Percentiles rank a stretch among this genome's conserved stretches.
These are phyloP conservation scores for Rhinocladiella similis DNA, from an alignment of 2,329 filamentous ascomycete genomes.

Conservation along the genomic window DNA sequence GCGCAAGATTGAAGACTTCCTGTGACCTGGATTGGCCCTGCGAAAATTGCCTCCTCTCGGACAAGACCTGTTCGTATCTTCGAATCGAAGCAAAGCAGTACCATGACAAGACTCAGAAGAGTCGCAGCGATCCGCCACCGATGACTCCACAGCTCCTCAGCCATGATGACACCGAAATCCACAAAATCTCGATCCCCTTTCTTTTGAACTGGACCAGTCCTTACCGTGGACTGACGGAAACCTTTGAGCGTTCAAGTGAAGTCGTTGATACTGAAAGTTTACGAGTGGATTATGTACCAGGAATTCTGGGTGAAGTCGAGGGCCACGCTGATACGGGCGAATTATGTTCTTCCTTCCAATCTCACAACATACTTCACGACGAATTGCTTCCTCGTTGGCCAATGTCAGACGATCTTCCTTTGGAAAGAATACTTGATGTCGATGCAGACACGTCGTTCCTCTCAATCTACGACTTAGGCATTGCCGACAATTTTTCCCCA, in stretches of 20 bases:
- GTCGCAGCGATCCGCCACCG: neutral
- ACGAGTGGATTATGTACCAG: too few relatives aligned
- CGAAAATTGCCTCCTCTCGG: constrained; percentile 6
- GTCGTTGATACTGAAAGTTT: neutral
- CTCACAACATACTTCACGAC: too few relatives aligned
- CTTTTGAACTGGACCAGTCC: constrained; percentile 8
- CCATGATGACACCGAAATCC: neutral
- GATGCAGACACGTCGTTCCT: too few relatives aligned
- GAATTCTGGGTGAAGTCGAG: neutral
- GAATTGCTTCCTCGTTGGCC: too few relatives aligned
- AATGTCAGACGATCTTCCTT: too few relatives aligned
- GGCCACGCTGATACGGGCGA: neutral
- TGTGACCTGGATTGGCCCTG: constrained; percentile 4
- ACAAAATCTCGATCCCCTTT: constrained; percentile 8
- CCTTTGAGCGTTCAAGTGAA: constrained; percentile 6
- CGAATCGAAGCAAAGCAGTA: neutral
- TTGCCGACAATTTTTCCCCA: too few relatives aligned
- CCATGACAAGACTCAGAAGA: neutral
- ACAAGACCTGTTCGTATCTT: neutral
- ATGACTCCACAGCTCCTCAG: neutral
- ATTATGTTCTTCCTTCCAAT: too few relatives aligned
- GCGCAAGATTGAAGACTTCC: neutral
- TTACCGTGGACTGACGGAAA: constrained; percentile 1
- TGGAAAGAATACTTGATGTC: too few relatives aligned
- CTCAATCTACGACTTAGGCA: too few relatives aligned